These are phyloP conservation scores for Heimioporus sp. DNA, from an alignment of 768 basidiomycete genomes.

Conservation along the genomic window DNA sequence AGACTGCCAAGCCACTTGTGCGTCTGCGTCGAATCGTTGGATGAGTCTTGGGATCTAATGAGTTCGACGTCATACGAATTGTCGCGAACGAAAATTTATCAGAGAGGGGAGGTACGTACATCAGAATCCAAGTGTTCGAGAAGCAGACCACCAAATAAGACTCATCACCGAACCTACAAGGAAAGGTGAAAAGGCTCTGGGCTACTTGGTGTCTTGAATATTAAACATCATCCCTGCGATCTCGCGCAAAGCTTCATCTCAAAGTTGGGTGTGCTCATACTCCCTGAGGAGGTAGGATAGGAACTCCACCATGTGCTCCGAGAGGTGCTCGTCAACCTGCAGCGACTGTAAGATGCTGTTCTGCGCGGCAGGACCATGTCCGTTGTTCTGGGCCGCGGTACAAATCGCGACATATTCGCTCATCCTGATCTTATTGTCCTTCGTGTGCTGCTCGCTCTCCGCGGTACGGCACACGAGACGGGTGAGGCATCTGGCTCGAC, in stretches of 20 bases:
- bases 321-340: slow-evolving; percentile 92
- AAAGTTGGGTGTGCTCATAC: slow-evolving; percentile 85
- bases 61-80: slow-evolving; percentile 82
- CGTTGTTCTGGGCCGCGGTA: slow-evolving; percentile 87
- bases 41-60: slow-evolving; percentile 52
- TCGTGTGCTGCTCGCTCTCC: slow-evolving; percentile 89
- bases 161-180: slow-evolving; percentile 78
- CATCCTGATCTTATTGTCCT: slow-evolving; percentile 61
- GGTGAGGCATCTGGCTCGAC: slow-evolving; percentile 69
- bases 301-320: slow-evolving; percentile 92
- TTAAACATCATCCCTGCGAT: slow-evolving; percentile 76
- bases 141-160: slow-evolving; percentile 75
- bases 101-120: slow-evolving; percentile 38
- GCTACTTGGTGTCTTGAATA: slow-evolving; percentile 83
- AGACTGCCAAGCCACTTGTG: slow-evolving; percentile 78
- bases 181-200: slow-evolving; percentile 83
- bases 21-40: slow-evolving; percentile 42
- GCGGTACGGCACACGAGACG: slow-evolving; percentile 84
- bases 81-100: not conserved
- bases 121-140: slow-evolving; percentile 89
- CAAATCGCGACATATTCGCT: slow-evolving; percentile 90
- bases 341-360: slow-evolving; percentile 89
- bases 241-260: slow-evolving; percentile 89
- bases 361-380: slow-evolving; percentile 79
- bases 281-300: slow-evolving; percentile 76